These are phyloP conservation scores for Nigrograna mackinnonii DNA, from an alignment of 2,329 filamentous ascomycete species.

Conservation along the genomic window DNA sequence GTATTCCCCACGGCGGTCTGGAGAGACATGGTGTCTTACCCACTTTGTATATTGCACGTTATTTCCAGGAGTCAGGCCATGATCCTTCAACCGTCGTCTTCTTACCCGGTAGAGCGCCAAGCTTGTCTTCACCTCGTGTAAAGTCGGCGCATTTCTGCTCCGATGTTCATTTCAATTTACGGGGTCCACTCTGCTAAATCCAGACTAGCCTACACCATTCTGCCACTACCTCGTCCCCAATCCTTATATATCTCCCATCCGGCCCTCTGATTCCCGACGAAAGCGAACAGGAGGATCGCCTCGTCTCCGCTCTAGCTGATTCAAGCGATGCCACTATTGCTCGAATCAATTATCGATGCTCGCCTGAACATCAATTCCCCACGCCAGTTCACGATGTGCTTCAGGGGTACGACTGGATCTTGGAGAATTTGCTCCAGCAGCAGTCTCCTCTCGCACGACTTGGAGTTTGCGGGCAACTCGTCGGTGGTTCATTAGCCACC, in stretches of 20 bases:
- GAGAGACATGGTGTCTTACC: too few species aligned
- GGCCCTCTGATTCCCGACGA: constrained; percentile 39
- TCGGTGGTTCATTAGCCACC: constrained; percentile 52
- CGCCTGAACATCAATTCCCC: constrained; percentile 43
- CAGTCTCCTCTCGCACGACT: constrained; percentile 34
- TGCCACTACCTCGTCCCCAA: constrained; percentile 26
- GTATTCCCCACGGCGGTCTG: too few species aligned
- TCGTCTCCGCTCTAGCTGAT: constrained; percentile 38
- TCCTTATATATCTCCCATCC: constrained; percentile 48
- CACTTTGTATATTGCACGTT: too few species aligned
- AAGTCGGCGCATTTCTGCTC: too few species aligned
- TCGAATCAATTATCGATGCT: constrained; percentile 50
- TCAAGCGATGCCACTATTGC: constrained; percentile 46
- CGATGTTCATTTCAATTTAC: too few species aligned
- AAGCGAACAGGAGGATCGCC: constrained; percentile 28
- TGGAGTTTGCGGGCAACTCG: constrained; percentile 51
- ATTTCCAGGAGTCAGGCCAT: too few species aligned
- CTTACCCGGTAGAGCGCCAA: too few species aligned
- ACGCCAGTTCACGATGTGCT: constrained; percentile 52
- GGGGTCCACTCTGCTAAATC: background rate
- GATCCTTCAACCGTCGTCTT: too few species aligned
- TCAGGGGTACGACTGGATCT: constrained; percentile 52
- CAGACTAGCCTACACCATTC: constrained; percentile 38
- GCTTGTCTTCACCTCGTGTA: too few species aligned
- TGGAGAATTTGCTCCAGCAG: constrained; percentile 38